Evolutionary conservation across 2,329 filamentous ascomycete species (phyloP).

Genomic region (Dothidotthia symphoricarpi): DNA sequence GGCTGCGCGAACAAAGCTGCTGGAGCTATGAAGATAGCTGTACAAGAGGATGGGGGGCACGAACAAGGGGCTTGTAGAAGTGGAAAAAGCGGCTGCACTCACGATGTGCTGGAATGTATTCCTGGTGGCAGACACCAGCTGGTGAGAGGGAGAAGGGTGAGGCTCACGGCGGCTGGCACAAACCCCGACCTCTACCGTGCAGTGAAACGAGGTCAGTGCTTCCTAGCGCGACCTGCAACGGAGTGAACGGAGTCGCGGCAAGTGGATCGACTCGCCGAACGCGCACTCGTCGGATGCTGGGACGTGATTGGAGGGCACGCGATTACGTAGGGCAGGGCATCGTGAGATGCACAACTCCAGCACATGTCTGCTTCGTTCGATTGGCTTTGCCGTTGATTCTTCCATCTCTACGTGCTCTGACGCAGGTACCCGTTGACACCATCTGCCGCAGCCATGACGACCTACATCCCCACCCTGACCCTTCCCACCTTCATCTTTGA

Average conservation of each 20-base stretch:
- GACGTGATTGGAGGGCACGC: constrained; percentile 17
- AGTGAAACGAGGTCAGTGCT: constrained; percentile 24
- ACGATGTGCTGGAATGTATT: constrained; percentile 38
- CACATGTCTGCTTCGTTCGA: neutral
- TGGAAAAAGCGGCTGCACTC: constrained; percentile 39
- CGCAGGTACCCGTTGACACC: neutral
- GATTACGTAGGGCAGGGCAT: neutral
- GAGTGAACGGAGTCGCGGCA: constrained; percentile 15
- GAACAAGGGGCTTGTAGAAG: constrained; percentile 29
- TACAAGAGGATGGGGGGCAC: constrained; percentile 27
- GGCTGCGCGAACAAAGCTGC: constrained; percentile 33
- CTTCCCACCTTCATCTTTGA: constrained; percentile 70
- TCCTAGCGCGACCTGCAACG: constrained; percentile 9
- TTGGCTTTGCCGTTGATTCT: neutral
- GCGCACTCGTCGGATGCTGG: constrained; percentile 14
- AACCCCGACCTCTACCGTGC: neutral
- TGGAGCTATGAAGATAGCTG: constrained; percentile 34
- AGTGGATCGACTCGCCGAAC: constrained; percentile 20
- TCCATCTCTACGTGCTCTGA: too few relatives aligned
- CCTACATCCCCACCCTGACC: constrained; percentile 74
- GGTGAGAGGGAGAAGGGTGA: constrained; percentile 25
- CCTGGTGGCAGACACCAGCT: constrained; percentile 22
- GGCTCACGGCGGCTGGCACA: constrained; percentile 18
- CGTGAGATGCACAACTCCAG: neutral
- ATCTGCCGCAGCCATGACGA: constrained; percentile 61